Percentiles rank a stretch among this genome's conserved stretches.
Evolutionary conservation across 768 basidiomycete genomes (phyloP).

Genomic region (Leccinum boreale): DNA sequence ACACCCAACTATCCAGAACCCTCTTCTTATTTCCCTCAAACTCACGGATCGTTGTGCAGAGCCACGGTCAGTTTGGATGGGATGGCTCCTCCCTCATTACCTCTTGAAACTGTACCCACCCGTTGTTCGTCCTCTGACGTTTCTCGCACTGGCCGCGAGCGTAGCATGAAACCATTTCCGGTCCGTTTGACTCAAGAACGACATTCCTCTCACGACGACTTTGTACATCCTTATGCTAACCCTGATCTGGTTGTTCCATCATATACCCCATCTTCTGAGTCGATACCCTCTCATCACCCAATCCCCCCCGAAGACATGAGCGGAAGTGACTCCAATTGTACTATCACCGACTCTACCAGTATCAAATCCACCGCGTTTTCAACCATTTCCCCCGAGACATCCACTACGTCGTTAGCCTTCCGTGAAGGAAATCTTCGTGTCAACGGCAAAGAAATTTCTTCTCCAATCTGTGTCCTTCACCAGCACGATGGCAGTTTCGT

Average conservation of each 20-base stretch:
- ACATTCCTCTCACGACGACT: slow-evolving; percentile 29
- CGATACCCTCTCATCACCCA: slow-evolving; percentile 28
- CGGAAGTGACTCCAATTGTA: slow-evolving; percentile 51
- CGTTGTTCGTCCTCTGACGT: slow-evolving; percentile 13
- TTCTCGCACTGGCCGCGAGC: slow-evolving; percentile 7
- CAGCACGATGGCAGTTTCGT: slow-evolving; percentile 26
- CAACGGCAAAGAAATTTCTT: slow-evolving; percentile 54
- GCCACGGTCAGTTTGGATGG: slow-evolving; percentile 9
- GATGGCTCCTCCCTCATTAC: neutral
- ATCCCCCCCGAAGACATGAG: slow-evolving; percentile 33
- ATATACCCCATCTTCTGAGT: slow-evolving; percentile 31
- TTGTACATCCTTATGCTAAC: slow-evolving; percentile 77
- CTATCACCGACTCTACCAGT: slow-evolving; percentile 46
- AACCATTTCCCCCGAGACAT: slow-evolving; percentile 35
- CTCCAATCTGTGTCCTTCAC: slow-evolving; percentile 44
- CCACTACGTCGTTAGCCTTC: slow-evolving; percentile 21
- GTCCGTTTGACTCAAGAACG: slow-evolving; percentile 36
- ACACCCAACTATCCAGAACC: slow-evolving; percentile 6
- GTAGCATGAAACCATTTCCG: slow-evolving; percentile 15
- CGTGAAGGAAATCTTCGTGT: slow-evolving; percentile 27
- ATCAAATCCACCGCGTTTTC: slow-evolving; percentile 36
- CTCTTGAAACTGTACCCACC: neutral
- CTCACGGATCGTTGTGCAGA: slow-evolving; percentile 6
- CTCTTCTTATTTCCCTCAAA: slow-evolving; percentile 6
- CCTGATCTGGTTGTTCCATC: slow-evolving; percentile 54